phyloP scores from a whole-genome alignment of 176 grass and related monocot species.

The Oryza australiensis region DNA sequence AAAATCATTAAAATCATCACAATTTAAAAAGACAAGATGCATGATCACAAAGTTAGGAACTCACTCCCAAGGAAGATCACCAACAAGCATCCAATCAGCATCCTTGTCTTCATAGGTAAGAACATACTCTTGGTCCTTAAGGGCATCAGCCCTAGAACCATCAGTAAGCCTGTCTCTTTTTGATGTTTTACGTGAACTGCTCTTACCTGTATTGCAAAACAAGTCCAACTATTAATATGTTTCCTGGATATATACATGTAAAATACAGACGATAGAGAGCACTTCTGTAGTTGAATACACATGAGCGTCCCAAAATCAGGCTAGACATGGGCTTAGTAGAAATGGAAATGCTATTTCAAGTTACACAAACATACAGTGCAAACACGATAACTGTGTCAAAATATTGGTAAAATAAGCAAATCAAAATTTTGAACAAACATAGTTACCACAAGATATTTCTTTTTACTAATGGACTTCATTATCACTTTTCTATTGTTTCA shows the following conservation, averaged over 20 bases:
- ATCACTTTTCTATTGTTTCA: background rate
- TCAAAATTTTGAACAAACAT: background rate
- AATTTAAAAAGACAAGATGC: background rate
- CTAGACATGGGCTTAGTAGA: background rate
- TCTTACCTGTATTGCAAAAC: slow-evolving; percentile 46
- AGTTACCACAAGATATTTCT: background rate
- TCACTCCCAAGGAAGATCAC: slow-evolving; percentile 82
- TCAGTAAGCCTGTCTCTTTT: slow-evolving; percentile 53
- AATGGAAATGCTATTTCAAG: background rate
- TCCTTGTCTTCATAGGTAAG: slow-evolving; percentile 80
- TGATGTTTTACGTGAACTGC: slow-evolving; percentile 35
- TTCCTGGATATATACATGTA: background rate
- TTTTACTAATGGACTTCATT: background rate
- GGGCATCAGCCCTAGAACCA: slow-evolving; percentile 54
- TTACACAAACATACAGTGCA: background rate
- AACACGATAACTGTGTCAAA: background rate
- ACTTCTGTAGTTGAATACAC: background rate
- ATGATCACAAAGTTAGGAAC: slow-evolving; percentile 30
- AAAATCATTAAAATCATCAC: background rate
- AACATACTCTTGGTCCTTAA: slow-evolving; percentile 72
- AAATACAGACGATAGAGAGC: background rate
- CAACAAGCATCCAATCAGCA: slow-evolving; percentile 83
- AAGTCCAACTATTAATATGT: slow-evolving; percentile 6
- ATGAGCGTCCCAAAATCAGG: background rate
- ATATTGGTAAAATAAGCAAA: background rate